Evolutionary conservation across 208 protist genomes (phyloP).

Genomic region (Histomonas meleagridis): DNA sequence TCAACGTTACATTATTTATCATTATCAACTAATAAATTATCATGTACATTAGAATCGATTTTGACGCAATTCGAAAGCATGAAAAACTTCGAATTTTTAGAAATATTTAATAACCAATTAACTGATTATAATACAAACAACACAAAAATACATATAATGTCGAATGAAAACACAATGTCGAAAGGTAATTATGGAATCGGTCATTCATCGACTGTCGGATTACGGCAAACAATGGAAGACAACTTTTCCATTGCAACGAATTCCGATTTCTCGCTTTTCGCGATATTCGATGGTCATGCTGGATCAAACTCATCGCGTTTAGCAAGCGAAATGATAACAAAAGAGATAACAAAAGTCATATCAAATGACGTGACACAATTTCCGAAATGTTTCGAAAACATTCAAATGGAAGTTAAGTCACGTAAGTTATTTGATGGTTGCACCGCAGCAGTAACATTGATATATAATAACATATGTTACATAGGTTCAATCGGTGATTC

Average conservation of each 20-base stretch:
- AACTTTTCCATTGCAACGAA: background rate
- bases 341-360: background rate
- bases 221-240: background rate
- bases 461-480: background rate
- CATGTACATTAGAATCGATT: background rate
- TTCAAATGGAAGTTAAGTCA: background rate
- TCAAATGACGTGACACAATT: background rate
- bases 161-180: background rate
- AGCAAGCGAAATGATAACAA: background rate
- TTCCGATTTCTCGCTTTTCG: background rate
- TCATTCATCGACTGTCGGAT: background rate
- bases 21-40: background rate
- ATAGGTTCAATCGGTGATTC: background rate
- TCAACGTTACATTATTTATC: background rate
- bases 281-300: background rate
- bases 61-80: background rate
- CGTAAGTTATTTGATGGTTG: background rate
- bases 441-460: background rate
- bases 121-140: background rate
- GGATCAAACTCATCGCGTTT: background rate
- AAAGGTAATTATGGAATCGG: background rate
- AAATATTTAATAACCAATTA: background rate
- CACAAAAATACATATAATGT: background rate
- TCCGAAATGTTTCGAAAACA: background rate
- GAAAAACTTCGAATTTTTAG: background rate